phyloP scores from a whole-genome alignment of 176 grass and related monocot genomes.

The Carex scoparia region DNA sequence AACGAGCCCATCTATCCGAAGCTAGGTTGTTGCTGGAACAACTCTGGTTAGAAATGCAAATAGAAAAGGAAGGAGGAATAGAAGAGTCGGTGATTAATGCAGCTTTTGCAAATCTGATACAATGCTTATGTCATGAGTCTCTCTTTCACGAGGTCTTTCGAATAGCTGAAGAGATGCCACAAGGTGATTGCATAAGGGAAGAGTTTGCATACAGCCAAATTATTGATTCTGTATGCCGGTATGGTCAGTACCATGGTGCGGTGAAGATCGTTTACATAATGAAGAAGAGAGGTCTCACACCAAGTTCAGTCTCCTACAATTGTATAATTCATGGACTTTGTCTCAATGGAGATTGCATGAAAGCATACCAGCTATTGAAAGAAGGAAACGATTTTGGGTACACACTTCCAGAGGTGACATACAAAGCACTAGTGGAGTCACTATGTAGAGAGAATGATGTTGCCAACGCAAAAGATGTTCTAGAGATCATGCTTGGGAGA shows the following conservation, averaged over 20 bases:
- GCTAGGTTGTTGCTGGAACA: constrained; percentile 34
- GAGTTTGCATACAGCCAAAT: constrained; percentile 69
- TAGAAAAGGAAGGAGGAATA: constrained; percentile 4
- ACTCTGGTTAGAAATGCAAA: constrained; percentile 46
- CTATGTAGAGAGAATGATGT: constrained; percentile 72
- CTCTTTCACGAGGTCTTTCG: constrained; percentile 64
- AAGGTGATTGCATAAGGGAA: constrained; percentile 36
- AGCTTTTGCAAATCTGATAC: constrained; percentile 76
- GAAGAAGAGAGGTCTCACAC: constrained; percentile 55
- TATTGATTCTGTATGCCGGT: constrained; percentile 70
- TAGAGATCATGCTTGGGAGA: constrained; percentile 49
- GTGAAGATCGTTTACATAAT: constrained; percentile 77
- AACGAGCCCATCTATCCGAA: constrained; percentile 27
- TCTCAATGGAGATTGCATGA: constrained; percentile 46
- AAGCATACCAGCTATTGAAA: constrained; percentile 67
- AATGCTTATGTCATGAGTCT: constrained; percentile 59
- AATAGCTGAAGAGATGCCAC: constrained; percentile 61
- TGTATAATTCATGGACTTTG: constrained; percentile 82
- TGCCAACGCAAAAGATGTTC: constrained; percentile 59
- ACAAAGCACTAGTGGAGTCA: constrained; percentile 50
- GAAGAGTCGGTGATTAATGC: constrained; percentile 44
- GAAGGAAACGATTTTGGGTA: constrained; percentile 52
- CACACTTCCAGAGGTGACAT: constrained; percentile 50
- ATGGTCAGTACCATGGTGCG: constrained; percentile 59
- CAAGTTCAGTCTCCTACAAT: constrained; percentile 73